Percentiles rank a stretch among this genome's conserved stretches.
These are phyloP conservation scores for Madurella mycetomatis DNA, from an alignment of 2,329 filamentous ascomycete genomes.

Conservation along the genomic window DNA sequence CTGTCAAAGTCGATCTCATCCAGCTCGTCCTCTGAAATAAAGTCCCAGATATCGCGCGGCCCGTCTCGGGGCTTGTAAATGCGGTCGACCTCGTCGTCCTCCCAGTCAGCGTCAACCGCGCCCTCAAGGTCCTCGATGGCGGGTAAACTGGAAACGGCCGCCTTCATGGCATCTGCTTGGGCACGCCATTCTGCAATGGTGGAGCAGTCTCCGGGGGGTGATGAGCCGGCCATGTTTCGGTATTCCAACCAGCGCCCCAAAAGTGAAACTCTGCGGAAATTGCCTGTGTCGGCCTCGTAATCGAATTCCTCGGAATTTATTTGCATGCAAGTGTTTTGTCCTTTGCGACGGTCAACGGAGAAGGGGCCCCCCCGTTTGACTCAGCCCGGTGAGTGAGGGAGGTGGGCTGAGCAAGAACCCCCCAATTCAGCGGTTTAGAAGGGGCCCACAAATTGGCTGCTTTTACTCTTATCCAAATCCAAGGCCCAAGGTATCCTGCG, in stretches of 20 bases:
- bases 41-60: conserved; percentile 86
- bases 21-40: conserved; percentile 73
- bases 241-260: neutral
- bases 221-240: conserved; percentile 33
- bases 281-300: neutral
- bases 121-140: conserved; percentile 38
- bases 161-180: conserved; percentile 80
- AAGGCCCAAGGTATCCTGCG: no score
- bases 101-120: conserved; percentile 51
- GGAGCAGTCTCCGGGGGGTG: conserved; percentile 32
- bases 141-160: conserved; percentile 67
- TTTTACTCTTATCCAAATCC: no score
- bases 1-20: conserved; percentile 49
- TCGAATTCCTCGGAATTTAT: neutral
- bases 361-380: conserved; percentile 11
- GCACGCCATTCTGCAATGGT: conserved; percentile 63
- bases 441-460: no score
- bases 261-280: neutral
- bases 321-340: neutral
- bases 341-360: neutral
- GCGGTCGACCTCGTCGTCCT: conserved; percentile 58
- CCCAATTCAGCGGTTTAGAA: neutral
- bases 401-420: neutral
- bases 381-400: conserved; percentile 14
- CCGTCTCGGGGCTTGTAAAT: conserved; percentile 47